Evolutionary conservation across 768 basidiomycete species (phyloP).

Genomic region (Lentinula aciculospora): DNA sequence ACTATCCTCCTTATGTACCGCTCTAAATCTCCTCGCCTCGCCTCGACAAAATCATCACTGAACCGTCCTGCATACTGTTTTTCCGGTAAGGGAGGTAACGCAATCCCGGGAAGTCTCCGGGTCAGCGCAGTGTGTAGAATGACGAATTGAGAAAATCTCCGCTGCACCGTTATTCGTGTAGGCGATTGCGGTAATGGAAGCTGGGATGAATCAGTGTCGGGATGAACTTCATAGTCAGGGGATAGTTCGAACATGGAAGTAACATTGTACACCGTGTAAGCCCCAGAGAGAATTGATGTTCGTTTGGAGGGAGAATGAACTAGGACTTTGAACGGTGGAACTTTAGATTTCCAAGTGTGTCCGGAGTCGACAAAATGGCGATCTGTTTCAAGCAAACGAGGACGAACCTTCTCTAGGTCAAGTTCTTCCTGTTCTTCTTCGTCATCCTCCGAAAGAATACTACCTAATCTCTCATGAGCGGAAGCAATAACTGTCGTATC

Average conservation of each 20-base stretch:
- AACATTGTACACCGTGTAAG: conserved; percentile 71
- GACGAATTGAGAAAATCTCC: conserved; percentile 84
- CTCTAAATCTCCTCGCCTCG: conserved; percentile 75
- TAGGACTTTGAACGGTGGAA: conserved; percentile 66
- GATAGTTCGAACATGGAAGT: conserved; percentile 42
- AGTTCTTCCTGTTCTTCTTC: conserved; percentile 34
- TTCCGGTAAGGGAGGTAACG: conserved; percentile 77
- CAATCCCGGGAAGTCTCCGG: conserved; percentile 67
- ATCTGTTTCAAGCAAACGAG: conserved; percentile 45
- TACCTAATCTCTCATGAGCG: conserved; percentile 18
- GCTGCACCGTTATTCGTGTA: conserved; percentile 64
- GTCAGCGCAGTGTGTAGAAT: conserved; percentile 68
- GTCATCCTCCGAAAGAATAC: conserved; percentile 17
- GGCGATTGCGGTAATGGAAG: conserved; percentile 25
- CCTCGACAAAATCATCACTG: conserved; percentile 77
- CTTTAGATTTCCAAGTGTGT: conserved; percentile 67
- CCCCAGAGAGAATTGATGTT: conserved; percentile 56
- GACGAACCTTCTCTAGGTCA: not conserved
- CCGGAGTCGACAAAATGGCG: conserved; percentile 67
- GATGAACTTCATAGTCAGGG: not conserved
- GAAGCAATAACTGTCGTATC: conserved; percentile 20
- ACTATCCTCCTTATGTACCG: conserved; percentile 67
- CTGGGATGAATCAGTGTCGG: conserved; percentile 9
- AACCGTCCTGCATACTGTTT: conserved; percentile 83
- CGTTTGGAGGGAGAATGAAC: conserved; percentile 82